Conservation (phyloP, 1,139 yeast species). For the Taphrina confusa region DNA sequence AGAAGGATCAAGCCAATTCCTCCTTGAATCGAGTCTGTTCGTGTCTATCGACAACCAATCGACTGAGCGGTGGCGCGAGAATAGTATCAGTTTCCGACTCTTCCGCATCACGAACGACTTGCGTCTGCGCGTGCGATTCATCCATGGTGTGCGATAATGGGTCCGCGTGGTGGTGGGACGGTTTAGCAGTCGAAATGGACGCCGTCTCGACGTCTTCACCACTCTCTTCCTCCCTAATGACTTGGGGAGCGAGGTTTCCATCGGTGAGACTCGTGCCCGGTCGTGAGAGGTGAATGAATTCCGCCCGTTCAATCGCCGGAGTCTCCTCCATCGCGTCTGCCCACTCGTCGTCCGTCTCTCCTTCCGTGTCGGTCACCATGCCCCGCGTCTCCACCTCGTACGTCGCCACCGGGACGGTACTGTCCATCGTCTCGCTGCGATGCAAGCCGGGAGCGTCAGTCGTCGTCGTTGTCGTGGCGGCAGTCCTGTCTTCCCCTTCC, state of each 20-base stretch:
- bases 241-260: slow-evolving; percentile 4
- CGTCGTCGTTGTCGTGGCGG: not conserved
- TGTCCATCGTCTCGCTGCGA: slow-evolving; percentile 16
- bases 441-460: slow-evolving; percentile 4
- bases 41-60: not conserved
- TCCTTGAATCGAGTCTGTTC: slow-evolving; percentile 31
- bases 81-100: no score
- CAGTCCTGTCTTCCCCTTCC: not conserved
- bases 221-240: slow-evolving; percentile 1
- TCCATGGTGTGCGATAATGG: no score
- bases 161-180: slow-evolving; percentile 12
- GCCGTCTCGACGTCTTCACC: slow-evolving; percentile 28
- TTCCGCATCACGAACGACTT: not conserved
- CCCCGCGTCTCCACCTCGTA: slow-evolving; percentile 25
- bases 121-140: no score
- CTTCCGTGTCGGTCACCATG: slow-evolving; percentile 34
- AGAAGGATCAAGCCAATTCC: slow-evolving; percentile 27
- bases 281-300: slow-evolving; percentile 6
- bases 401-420: slow-evolving; percentile 19
- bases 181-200: slow-evolving; percentile 22
- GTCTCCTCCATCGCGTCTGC: slow-evolving; percentile 32
- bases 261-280: no score
- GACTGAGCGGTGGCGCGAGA: slow-evolving; percentile 4
- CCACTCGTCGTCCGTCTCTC: slow-evolving; percentile 35
- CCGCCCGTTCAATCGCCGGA: slow-evolving; percentile 27